Evolutionary conservation across 805 yeast species (phyloP).

Genomic region (Yamadazyma insecticola): DNA sequence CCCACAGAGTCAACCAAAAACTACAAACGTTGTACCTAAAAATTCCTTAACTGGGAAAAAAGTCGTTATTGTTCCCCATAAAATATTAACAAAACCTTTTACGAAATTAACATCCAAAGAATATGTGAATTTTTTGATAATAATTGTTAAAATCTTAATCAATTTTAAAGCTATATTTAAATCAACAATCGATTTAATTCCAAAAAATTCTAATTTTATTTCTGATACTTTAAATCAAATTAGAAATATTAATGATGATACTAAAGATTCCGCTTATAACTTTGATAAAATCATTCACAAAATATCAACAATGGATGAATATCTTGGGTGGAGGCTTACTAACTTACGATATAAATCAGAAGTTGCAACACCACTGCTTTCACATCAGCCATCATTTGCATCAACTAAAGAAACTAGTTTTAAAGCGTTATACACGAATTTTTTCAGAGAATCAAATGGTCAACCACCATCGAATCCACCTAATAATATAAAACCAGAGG

Average conservation of each 20-base stretch:
- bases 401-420: background rate
- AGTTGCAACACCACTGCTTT: too few relatives aligned
- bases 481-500: too few relatives aligned
- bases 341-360: too few relatives aligned
- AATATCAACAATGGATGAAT: slow-evolving; percentile 12
- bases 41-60: slow-evolving; percentile 13
- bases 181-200: slow-evolving; percentile 8
- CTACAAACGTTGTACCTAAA: slow-evolving; percentile 1
- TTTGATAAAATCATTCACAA: slow-evolving; percentile 17
- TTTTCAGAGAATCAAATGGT: too few relatives aligned
- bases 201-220: slow-evolving; percentile 2
- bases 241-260: slow-evolving; percentile 3
- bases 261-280: slow-evolving; percentile 8
- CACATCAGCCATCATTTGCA: background rate
- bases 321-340: too few relatives aligned
- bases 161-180: slow-evolving; percentile 28
- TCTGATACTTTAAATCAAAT: slow-evolving; percentile 7
- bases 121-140: slow-evolving; percentile 30
- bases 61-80: slow-evolving; percentile 36
- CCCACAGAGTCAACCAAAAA: background rate
- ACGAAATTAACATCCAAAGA: slow-evolving; percentile 32
- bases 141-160: slow-evolving; percentile 32
- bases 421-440: too few relatives aligned
- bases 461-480: too few relatives aligned
- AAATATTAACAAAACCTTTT: slow-evolving; percentile 38